phyloP scores from a whole-genome alignment of 2,329 filamentous ascomycete genomes.

The Trichoderma sp. region DNA sequence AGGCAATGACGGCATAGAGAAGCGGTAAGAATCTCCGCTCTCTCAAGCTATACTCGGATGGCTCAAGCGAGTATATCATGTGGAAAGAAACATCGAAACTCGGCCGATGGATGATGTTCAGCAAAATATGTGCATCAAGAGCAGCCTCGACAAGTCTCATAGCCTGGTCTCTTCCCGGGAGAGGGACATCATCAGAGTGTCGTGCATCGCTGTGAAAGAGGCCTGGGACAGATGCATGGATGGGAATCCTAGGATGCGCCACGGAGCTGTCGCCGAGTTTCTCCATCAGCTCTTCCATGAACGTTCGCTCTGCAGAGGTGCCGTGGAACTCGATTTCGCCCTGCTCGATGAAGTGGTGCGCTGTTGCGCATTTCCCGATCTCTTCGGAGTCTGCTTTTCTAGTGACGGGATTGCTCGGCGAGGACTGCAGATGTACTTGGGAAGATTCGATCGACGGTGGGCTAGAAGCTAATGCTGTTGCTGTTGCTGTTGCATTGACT shows the following conservation, averaged over 20 bases:
- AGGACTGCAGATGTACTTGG: not conserved
- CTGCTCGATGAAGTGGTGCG: conserved; percentile 8
- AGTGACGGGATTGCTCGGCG: not conserved
- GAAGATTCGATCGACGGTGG: not conserved
- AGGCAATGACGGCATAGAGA: conserved; percentile 9
- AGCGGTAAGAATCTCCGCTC: conserved; percentile 6
- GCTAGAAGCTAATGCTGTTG: not conserved
- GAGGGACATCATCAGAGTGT: not conserved
- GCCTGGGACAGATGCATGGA: conserved; percentile 1
- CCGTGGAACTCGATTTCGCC: conserved; percentile 16
- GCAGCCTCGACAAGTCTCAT: conserved; percentile 6
- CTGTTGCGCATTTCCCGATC: conserved; percentile 6
- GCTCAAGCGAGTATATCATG: conserved; percentile 8
- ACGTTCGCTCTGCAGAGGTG: conserved; percentile 6
- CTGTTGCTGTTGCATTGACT: not conserved
- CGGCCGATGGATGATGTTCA: conserved; percentile 9
- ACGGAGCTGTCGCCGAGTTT: conserved; percentile 5
- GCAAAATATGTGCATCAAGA: not conserved
- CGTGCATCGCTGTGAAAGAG: not conserved
- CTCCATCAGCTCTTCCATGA: conserved; percentile 10
- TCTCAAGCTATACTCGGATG: not conserved
- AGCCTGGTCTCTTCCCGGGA: not conserved
- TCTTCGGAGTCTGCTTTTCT: not conserved
- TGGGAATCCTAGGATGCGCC: not conserved
- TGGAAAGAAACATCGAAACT: conserved; percentile 12